Evolutionary conservation across 2,329 filamentous ascomycete genomes (phyloP).

Genomic region (Chlorencoelia australis): DNA sequence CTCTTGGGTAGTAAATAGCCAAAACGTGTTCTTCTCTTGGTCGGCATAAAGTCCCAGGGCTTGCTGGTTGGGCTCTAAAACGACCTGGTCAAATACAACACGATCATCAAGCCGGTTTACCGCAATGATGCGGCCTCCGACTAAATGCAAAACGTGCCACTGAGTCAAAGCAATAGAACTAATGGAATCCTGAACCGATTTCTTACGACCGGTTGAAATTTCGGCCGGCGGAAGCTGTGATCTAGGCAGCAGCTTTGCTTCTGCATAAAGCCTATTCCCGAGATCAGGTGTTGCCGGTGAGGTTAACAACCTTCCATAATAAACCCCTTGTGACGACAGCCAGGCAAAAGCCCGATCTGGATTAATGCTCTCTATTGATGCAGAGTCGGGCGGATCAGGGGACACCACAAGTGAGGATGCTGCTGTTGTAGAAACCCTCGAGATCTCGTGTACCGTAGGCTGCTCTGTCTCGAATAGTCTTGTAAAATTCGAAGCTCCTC

Average conservation of each 20-base stretch:
- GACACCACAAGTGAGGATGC: slow-evolving; percentile 65
- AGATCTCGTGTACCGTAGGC: slow-evolving; percentile 64
- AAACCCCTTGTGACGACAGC: slow-evolving; percentile 79
- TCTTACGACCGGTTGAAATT: slow-evolving; percentile 52
- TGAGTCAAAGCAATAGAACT: slow-evolving; percentile 78
- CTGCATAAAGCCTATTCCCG: slow-evolving; percentile 64
- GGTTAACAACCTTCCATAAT: slow-evolving; percentile 70
- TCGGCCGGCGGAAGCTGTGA: slow-evolving; percentile 64
- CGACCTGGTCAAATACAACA: slow-evolving; percentile 77
- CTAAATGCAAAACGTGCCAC: slow-evolving; percentile 81
- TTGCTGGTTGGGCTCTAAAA: slow-evolving; percentile 70
- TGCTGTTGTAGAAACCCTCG: slow-evolving; percentile 46
- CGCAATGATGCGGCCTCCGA: slow-evolving; percentile 74
- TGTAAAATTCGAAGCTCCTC: slow-evolving; percentile 75
- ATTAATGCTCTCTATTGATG: slow-evolving; percentile 43
- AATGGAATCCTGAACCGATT: slow-evolving; percentile 60
- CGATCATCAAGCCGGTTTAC: slow-evolving; percentile 80
- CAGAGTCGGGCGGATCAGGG: slow-evolving; percentile 55
- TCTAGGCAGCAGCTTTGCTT: slow-evolving; percentile 67
- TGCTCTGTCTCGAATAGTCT: slow-evolving; percentile 82
- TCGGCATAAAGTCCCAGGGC: slow-evolving; percentile 81
- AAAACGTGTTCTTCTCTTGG: slow-evolving; percentile 91
- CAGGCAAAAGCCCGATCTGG: slow-evolving; percentile 76
- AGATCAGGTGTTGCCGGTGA: slow-evolving; percentile 51
- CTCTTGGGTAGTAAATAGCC: slow-evolving; percentile 84